These are phyloP conservation scores for Kuraishia cidri DNA, from an alignment of 805 yeast species.

Conservation along the genomic window DNA sequence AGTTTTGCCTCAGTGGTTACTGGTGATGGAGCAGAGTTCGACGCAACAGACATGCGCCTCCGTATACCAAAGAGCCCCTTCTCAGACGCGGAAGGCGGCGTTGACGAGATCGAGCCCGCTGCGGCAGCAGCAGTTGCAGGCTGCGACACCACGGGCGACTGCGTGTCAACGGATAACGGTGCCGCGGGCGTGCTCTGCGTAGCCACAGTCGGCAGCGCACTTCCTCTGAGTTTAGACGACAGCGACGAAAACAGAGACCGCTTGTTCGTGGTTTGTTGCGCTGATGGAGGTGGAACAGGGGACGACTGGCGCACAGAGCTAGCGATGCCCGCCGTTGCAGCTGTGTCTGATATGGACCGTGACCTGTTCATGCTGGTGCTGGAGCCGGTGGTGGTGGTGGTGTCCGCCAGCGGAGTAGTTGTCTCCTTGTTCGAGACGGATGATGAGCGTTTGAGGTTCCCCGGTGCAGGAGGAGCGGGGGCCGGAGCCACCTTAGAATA, in stretches of 20 bases:
- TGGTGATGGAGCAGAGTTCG: too few species aligned
- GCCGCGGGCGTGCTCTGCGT: neutral
- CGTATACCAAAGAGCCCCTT: constrained; percentile 10
- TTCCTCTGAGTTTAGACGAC: too few species aligned
- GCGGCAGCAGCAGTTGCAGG: neutral
- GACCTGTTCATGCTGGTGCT: too few species aligned
- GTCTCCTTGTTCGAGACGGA: too few species aligned
- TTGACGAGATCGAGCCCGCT: neutral
- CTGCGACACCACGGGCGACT: neutral
- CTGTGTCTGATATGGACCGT: constrained; percentile 1
- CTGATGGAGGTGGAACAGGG: constrained; percentile 5
- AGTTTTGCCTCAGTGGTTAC: too few species aligned
- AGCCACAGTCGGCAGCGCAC: too few species aligned
- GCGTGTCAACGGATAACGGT: neutral
- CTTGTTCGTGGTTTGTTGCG: constrained; percentile 10
- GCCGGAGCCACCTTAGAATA: too few species aligned
- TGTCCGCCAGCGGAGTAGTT: too few species aligned
- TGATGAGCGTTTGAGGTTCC: too few species aligned
- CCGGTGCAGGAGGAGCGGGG: too few species aligned
- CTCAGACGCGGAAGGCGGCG: neutral
- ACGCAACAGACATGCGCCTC: constrained; percentile 5
- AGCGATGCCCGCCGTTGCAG: constrained; percentile 1
- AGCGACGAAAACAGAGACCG: constrained; percentile 20
- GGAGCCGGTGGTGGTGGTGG: too few species aligned
- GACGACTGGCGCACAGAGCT: neutral